These are phyloP conservation scores for Pythium monospermum DNA, from an alignment of 352 stramenopile genomes.

Conservation along the genomic window DNA sequence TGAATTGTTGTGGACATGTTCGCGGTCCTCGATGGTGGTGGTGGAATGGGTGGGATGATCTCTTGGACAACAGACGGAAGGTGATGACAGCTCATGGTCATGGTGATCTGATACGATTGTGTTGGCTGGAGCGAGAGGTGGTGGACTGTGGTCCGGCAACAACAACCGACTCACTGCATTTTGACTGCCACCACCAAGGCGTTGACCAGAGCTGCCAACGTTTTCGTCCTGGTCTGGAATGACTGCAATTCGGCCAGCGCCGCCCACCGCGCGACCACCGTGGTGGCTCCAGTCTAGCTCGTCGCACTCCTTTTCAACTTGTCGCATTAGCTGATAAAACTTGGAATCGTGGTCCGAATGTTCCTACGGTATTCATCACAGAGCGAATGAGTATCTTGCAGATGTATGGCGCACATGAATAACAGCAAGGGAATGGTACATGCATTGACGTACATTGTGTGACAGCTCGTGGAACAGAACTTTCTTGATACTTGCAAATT, in stretches of 20 bases:
- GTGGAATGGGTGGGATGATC: neutral
- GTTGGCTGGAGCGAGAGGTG: neutral
- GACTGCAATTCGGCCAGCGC: slow-evolving; percentile 9
- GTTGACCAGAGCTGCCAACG: slow-evolving; percentile 15
- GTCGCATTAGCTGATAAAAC: slow-evolving; percentile 80
- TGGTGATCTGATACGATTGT: no score
- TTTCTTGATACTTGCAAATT: slow-evolving; percentile 91
- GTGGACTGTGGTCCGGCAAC: slow-evolving; percentile 11
- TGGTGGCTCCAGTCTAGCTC: slow-evolving; percentile 68
- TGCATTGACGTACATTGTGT: slow-evolving; percentile 76
- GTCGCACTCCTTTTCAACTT: slow-evolving; percentile 66
- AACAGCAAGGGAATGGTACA: neutral
- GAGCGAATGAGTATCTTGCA: neutral
- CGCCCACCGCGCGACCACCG: slow-evolving; percentile 33
- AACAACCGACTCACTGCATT: slow-evolving; percentile 29
- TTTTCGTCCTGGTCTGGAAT: slow-evolving; percentile 21
- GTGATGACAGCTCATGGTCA: no score
- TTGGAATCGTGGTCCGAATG: slow-evolving; percentile 74
- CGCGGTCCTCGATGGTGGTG: no score
- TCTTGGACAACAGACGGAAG: neutral
- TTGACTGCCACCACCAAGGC: slow-evolving; percentile 34
- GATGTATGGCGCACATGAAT: neutral
- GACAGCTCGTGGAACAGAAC: slow-evolving; percentile 93
- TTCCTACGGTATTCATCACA: slow-evolving; percentile 26
- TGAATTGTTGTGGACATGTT: no score